phyloP scores from a whole-genome alignment of 352 stramenopile species.

The Elongisporangium senticosum region DNA sequence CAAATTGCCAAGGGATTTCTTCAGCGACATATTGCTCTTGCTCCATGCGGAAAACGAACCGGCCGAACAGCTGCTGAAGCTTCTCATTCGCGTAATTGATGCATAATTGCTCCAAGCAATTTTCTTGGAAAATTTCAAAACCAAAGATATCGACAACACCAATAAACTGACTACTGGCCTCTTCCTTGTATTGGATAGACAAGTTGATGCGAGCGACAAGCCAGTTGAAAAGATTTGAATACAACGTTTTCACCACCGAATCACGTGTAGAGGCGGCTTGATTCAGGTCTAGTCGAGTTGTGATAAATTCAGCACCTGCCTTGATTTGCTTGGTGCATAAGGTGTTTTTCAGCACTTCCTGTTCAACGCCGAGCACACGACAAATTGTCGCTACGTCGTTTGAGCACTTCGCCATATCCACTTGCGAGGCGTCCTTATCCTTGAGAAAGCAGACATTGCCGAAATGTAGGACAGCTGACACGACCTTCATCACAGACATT shows the following conservation, averaged over 20 bases:
- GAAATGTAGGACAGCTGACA: conserved; percentile 83
- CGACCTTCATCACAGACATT: conserved; percentile 71
- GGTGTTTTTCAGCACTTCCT: conserved; percentile 49
- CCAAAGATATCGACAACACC: conserved; percentile 90
- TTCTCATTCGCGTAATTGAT: conserved; percentile 90
- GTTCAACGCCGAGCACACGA: conserved; percentile 57
- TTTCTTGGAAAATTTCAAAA: conserved; percentile 89
- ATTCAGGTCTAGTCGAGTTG: conserved; percentile 48
- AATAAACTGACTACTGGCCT: conserved; percentile 73
- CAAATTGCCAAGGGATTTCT: conserved; percentile 85
- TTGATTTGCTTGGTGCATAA: conserved; percentile 79
- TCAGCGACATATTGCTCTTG: conserved; percentile 81
- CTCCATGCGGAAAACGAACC: conserved; percentile 84
- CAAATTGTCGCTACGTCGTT: conserved; percentile 80
- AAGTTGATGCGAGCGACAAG: conserved; percentile 92
- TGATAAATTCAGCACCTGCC: conserved; percentile 73
- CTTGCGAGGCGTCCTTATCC: conserved; percentile 56
- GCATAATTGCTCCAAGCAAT: conserved; percentile 88
- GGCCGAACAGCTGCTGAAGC: conserved; percentile 77
- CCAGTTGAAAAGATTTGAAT: conserved; percentile 91
- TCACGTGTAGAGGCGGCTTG: conserved; percentile 77
- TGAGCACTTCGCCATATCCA: conserved; percentile 41
- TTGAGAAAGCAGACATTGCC: conserved; percentile 80
- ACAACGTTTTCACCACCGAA: conserved; percentile 84
- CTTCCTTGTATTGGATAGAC: conserved; percentile 83